Conservation (phyloP, 78 protist genomes). For the Dictyostelium purpureum region DNA sequence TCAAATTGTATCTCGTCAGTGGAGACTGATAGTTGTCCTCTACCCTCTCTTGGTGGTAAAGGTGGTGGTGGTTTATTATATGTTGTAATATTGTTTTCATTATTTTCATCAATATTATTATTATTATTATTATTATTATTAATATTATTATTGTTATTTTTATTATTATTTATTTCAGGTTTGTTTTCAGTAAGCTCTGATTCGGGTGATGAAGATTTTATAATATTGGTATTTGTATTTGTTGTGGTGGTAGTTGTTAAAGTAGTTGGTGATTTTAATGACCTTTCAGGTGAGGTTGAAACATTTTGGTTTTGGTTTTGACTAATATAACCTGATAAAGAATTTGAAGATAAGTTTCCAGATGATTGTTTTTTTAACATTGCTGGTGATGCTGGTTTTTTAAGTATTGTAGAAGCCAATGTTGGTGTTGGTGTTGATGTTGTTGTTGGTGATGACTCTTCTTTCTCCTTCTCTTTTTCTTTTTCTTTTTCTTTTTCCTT, state of each 20-base stretch:
- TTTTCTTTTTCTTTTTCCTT: background rate
- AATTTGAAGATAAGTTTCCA: background rate
- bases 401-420: background rate
- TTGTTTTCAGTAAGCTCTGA: background rate
- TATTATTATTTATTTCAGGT: no score
- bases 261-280: background rate
- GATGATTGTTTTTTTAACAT: background rate
- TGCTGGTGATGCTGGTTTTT: background rate
- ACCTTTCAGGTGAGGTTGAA: background rate
- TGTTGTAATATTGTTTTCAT: background rate
- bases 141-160: no score
- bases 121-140: no score
- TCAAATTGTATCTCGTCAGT: constrained; percentile 22
- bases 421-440: background rate
- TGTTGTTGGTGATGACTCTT: background rate
- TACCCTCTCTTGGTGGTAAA: background rate
- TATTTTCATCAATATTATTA: no score
- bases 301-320: background rate
- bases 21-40: background rate
- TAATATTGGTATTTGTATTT: background rate
- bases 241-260: background rate
- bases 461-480: background rate
- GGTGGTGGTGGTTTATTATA: background rate
- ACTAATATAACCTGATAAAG: background rate
- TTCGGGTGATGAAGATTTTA: background rate